Base-by-base conservation (phyloP, 2,329 filamentous ascomycete genomes). In the Ophiosphaerella korrae region DNA sequence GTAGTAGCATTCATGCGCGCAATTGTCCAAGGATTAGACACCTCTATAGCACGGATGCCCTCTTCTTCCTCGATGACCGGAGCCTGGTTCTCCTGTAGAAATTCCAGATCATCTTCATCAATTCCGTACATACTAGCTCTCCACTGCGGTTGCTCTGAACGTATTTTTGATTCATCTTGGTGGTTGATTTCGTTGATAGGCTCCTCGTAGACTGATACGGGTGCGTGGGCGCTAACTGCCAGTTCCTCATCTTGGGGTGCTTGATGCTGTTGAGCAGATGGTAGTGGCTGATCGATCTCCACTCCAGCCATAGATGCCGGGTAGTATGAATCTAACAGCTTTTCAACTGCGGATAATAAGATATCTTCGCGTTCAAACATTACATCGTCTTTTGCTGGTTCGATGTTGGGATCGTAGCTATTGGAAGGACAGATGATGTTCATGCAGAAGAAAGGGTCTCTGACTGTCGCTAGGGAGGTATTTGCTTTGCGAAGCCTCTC, bases 321-420 rank as follows among this genome's bases (percentile, higher is more conserved):
- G 44, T 78, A 79, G 39, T 68, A 67, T 0, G 59, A 39, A n/a
- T 58, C 59, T 39, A 86, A 78, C 1, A 86, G 62, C 26, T 68
- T 67, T 16, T 78, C 72, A 2, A 79, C 70, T 5, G 77, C 58
- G 3, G 63, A 63, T 5, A 85, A 32, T 3, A 87, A 61, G 0
- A 63, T 16, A 3, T 69, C 62, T 2, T 86, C 81, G 43, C 89
- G 76, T 4, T 76, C 77, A 63, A 92, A 91, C 1, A 90, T 63
- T 2, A 92, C 80, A 60, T 90, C 84, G 49, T 90, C 84, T 66
- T 92, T 92, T 3, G 84, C 77, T 3, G 88, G 83, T 52, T 90
- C 85, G 5, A 92, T 72, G 58, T 92, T 92, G 1, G 81, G 77
- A 71, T 92, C 89, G 62, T 92, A 92, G 50, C 78, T 85, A 24